These are phyloP conservation scores for Erodium texanum DNA, from an alignment of 441 rosid genomes.

Conservation along the genomic window DNA sequence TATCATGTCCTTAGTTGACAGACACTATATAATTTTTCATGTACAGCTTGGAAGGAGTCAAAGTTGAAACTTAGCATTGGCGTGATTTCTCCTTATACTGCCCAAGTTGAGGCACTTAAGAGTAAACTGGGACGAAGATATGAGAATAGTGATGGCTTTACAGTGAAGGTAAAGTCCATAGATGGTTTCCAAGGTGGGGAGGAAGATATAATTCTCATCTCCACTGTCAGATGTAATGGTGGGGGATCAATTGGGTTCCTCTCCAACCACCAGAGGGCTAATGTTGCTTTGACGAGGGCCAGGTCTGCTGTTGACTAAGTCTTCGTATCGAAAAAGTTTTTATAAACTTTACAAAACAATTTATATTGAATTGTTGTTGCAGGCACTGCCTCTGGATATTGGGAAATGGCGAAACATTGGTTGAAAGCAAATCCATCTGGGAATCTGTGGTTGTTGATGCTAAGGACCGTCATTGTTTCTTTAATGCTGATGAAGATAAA, in stretches of 20 bases:
- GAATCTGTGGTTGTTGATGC: slow-evolving; percentile 25
- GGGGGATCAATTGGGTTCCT: slow-evolving; percentile 22
- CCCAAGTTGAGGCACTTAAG: slow-evolving; percentile 29
- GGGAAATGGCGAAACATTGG: slow-evolving; percentile 27
- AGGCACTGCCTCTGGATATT: slow-evolving; percentile 38
- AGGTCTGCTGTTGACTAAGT: slow-evolving; percentile 18
- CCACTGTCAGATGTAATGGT: slow-evolving; percentile 28
- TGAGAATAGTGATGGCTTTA: slow-evolving; percentile 16
- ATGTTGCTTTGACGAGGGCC: slow-evolving; percentile 34
- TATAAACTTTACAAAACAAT: neutral
- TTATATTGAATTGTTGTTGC: neutral
- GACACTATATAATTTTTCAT: too few relatives aligned
- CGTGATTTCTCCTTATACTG: slow-evolving; percentile 31
- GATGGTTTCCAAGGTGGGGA: slow-evolving; percentile 40
- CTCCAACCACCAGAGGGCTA: slow-evolving; percentile 21
- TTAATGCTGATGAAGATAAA: slow-evolving; percentile 30
- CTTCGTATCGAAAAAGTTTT: neutral
- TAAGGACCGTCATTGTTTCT: slow-evolving; percentile 38
- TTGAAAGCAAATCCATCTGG: slow-evolving; percentile 27
- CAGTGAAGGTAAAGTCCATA: slow-evolving; percentile 25
- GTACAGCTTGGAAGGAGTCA: slow-evolving; percentile 22
- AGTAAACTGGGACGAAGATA: slow-evolving; percentile 22
- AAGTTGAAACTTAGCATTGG: slow-evolving; percentile 27
- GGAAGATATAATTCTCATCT: slow-evolving; percentile 31
- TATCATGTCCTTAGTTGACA: neutral